Conservation (phyloP, 2,329 filamentous ascomycete species). For the Penicillium sp. region DNA sequence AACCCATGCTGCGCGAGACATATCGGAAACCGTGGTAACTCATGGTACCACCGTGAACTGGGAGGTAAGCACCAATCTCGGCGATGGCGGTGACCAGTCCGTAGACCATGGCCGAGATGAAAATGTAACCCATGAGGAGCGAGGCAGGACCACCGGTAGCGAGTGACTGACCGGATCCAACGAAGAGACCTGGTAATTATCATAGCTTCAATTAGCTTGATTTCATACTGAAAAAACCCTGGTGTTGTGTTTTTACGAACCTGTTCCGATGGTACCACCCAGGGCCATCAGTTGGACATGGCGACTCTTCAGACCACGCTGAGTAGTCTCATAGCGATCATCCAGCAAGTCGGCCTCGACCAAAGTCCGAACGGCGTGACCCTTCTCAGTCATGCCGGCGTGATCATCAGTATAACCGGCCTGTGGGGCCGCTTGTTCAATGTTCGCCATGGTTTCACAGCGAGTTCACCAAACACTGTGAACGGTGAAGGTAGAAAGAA, state of each 20-base stretch:
- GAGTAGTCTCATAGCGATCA: conserved; percentile 47
- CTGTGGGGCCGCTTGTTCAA: conserved; percentile 9
- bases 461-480: neutral
- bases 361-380: conserved; percentile 27
- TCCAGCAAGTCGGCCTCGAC: conserved; percentile 50
- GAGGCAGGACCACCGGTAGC: conserved; percentile 59
- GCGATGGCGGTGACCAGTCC: conserved; percentile 56
- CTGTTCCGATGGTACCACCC: conserved; percentile 60
- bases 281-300: conserved; percentile 44
- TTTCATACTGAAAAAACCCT: no score
- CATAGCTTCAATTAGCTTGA: neutral
- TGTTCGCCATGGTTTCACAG: conserved; percentile 13
- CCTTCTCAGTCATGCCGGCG: conserved; percentile 22
- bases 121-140: conserved; percentile 59
- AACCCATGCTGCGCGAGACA: conserved; percentile 50
- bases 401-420: conserved; percentile 3
- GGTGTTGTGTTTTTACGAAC: conserved; percentile 10
- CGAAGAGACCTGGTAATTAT: conserved; percentile 52
- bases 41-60: conserved; percentile 53
- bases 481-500: neutral
- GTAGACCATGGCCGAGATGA: conserved; percentile 56
- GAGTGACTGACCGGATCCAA: conserved; percentile 61
- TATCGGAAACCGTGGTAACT: conserved; percentile 53
- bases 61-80: conserved; percentile 52
- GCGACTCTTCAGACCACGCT: conserved; percentile 51